Evolutionary conservation across 192 early-diverging fungal genomes (phyloP), one percentile per base, ranked within the genome.

Genomic region (Coemansia sp.): DNA sequence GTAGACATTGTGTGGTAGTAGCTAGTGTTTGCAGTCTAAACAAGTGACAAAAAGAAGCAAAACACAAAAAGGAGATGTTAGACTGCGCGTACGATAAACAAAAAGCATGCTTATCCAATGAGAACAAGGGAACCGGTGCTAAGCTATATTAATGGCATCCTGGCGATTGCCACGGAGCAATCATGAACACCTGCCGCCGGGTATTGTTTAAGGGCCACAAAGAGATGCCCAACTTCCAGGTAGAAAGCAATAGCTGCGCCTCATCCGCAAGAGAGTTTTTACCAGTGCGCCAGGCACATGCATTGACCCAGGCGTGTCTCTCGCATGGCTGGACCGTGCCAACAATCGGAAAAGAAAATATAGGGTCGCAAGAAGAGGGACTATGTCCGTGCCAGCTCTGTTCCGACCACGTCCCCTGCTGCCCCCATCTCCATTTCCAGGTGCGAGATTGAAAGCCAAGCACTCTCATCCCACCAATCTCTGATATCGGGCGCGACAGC

Each of bases 1-100:
- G 63, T 65, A 24, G 63, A 65, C 63, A 65, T 65, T 37, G 39
- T 65, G 37, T 24, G 38, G 20, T 57, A n/a, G 62, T 39, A 21
- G 61, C 46, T 63, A 39, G 34, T 45, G 18, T 10, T 36, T 40
- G 42, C 31, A 24, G 62, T 38, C 46, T 63, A 63, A 51, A 40
- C 28, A 61, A 23, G 36, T 16, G 39, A 31, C 28, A 51, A 7
- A 16, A 20, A 63, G 14, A 45, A 0, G 13, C 28, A 42, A 26
- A 21, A 43, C 21, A 40, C 28, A 46, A 31, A 31, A 46, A 11
- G 10, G 33, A 48, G 10, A 63, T 16, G 35, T 35, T 23, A 43
- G 46, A n/a, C 38, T 36, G 34, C 14, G 23, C 46, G 51, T 55
- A 33, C 26, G 51, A 31, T 55, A 55, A 55, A 55, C 51, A 55